Evolutionary conservation across 768 basidiomycete species (phyloP), one percentile per base, ranked within the genome.

Genomic region (Mycena kentingensis): DNA sequence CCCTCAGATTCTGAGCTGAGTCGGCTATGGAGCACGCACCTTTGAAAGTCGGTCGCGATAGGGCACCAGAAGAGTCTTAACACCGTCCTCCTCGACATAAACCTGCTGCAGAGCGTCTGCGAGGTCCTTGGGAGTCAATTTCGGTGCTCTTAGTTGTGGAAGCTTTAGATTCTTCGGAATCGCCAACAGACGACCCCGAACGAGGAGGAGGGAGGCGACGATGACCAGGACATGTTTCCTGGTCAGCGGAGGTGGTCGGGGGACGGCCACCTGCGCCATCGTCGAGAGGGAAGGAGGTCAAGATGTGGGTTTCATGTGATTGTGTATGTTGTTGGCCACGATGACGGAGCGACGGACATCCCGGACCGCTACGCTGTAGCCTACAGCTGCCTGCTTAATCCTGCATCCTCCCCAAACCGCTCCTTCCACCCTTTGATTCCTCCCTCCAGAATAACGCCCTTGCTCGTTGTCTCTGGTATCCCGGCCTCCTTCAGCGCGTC

Each of bases 21-120:
- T 22, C 18, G 4, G 19, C 34, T 16, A 26, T 6, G 49, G 54
- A 28, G 34, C 12, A 46, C 79, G 49, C 27, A 87, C 87, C 76
- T 83, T 84, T 12, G 84, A 79, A 6, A 91, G 68, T 38, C 78
- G 68, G 28, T 84, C 83, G 21, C 79, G 71, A 62, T 86, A 84
- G 1, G 84, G 87, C 5, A 89, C 83, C 2, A 86, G 75, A n/a
- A 90, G 68, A 4, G 76, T 82, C 63, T 82, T 82, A 16, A 76
- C 76, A 3, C 85, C 87, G 57, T 82, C 79, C 49, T 81, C 77
- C 26, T 81, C 75, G 16, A 80, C 68, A 62, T 90, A 92, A 24
- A 90, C 71, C 60, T 82, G 76, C 66, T 85, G 82, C 39, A 87
- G 61, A 18, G 81, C 77, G 38, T 71, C 65, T 7, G 69, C 65